Conservation (phyloP, 345 rosid genomes). For the Aquilaria sinensis region DNA sequence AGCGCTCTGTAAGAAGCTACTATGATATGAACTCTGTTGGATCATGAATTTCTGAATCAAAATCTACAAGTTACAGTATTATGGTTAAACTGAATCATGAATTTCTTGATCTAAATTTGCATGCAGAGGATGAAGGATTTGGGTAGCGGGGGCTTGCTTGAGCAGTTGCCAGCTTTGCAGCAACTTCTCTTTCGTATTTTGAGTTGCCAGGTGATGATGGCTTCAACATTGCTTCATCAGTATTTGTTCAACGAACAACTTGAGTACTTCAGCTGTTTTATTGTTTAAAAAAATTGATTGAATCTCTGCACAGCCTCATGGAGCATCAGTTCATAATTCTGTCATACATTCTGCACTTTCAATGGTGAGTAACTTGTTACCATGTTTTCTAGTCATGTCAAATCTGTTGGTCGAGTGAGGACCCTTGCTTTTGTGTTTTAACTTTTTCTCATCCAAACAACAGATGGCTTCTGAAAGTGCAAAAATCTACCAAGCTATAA, state of each 20-base stretch:
- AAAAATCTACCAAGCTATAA: slow-evolving; percentile 84
- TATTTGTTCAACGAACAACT: no score
- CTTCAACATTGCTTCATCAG: background rate
- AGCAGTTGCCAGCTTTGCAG: slow-evolving; percentile 88
- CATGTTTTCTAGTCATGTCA: slow-evolving; percentile 10
- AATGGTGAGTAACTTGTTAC: slow-evolving; percentile 48
- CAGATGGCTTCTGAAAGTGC: slow-evolving; percentile 91
- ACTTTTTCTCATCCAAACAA: background rate
- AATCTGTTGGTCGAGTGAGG: background rate
- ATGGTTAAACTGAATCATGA: slow-evolving; percentile 6
- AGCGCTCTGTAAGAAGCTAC: slow-evolving; percentile 56
- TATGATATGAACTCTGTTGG: no score
- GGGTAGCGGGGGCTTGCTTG: slow-evolving; percentile 79
- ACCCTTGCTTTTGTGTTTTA: no score
- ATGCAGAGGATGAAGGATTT: slow-evolving; percentile 84
- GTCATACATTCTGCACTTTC: slow-evolving; percentile 82
- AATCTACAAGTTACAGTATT: background rate
- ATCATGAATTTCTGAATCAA: no score
- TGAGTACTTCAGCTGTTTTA: no score
- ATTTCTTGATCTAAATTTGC: slow-evolving; percentile 6
- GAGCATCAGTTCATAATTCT: slow-evolving; percentile 76
- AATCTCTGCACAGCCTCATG: slow-evolving; percentile 69
- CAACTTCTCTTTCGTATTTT: slow-evolving; percentile 90
- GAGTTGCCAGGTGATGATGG: slow-evolving; percentile 67
- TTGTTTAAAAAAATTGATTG: slow-evolving; percentile 7